Percentiles rank a stretch among this genome's conserved stretches.
These are phyloP conservation scores for Erysimum pusillum DNA, from an alignment of 441 rosid species.

Conservation along the genomic window DNA sequence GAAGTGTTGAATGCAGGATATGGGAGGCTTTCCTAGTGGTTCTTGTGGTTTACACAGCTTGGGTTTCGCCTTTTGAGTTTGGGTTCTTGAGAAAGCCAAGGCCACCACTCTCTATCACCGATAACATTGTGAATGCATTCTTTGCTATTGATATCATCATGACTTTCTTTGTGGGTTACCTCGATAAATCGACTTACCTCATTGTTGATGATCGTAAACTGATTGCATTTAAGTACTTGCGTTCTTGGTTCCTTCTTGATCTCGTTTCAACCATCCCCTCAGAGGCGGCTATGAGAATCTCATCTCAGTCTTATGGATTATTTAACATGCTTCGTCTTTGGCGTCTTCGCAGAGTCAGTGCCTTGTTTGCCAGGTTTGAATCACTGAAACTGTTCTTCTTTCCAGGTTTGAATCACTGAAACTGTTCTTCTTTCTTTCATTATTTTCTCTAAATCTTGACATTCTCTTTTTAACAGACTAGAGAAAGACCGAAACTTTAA, in stretches of 20 bases:
- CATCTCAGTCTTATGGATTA: constrained; percentile 68
- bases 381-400: not conserved
- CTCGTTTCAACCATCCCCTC: constrained; percentile 76
- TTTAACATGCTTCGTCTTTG: constrained; percentile 95
- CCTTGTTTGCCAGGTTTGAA: constrained; percentile 76
- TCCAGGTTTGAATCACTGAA: constrained; percentile 51
- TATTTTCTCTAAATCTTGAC: not conserved
- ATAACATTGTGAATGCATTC: constrained; percentile 84
- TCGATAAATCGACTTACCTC: constrained; percentile 75
- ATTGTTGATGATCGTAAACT: constrained; percentile 68
- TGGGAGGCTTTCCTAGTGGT: constrained; percentile 82
- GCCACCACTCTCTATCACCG: constrained; percentile 63
- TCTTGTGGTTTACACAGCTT: constrained; percentile 81
- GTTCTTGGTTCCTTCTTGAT: constrained; percentile 79
- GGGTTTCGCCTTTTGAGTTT: constrained; percentile 90
- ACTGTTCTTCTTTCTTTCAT: not conserved
- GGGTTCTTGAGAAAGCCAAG: constrained; percentile 73
- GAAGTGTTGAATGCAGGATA: constrained; percentile 54
- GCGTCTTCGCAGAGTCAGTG: constrained; percentile 94
- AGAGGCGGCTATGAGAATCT: constrained; percentile 68
- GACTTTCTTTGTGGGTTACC: constrained; percentile 89
- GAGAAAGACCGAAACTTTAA: constrained; percentile 87
- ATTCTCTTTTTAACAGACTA: constrained; percentile 56
- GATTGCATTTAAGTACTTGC: constrained; percentile 79
- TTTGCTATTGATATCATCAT: constrained; percentile 77